Conservation (phyloP, 164 flowering plant species). For the Berberis vulgaris region DNA sequence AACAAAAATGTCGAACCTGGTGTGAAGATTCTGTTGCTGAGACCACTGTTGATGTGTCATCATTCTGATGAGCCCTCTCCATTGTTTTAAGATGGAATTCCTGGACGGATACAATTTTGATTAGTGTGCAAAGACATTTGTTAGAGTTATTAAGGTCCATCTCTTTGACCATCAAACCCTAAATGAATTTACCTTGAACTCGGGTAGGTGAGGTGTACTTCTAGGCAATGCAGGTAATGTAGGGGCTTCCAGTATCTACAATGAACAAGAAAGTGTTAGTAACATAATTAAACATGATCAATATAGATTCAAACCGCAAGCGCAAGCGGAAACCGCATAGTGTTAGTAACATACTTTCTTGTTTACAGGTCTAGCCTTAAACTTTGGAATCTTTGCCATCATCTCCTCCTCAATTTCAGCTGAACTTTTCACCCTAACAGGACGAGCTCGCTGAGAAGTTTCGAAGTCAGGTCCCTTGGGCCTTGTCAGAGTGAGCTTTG, state of each 20-base stretch:
- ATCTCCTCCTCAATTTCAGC: slow-evolving; percentile 93
- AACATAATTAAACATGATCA: neutral
- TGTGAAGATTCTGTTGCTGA: slow-evolving; percentile 35
- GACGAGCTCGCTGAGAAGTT: slow-evolving; percentile 68
- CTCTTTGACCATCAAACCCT: neutral
- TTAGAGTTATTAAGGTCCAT: too few species aligned
- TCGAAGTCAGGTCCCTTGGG: slow-evolving; percentile 85
- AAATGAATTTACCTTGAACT: slow-evolving; percentile 55
- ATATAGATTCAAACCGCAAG: neutral
- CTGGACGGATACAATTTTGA: slow-evolving; percentile 22
- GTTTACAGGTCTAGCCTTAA: slow-evolving; percentile 87
- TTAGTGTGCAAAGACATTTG: neutral
- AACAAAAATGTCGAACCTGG: slow-evolving; percentile 30
- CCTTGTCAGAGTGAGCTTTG: slow-evolving; percentile 65
- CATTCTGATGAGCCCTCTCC: slow-evolving; percentile 68
- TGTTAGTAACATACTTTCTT: slow-evolving; percentile 44
- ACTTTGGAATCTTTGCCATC: slow-evolving; percentile 93
- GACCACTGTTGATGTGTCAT: slow-evolving; percentile 53
- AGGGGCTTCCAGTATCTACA: slow-evolving; percentile 72
- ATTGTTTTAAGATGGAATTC: slow-evolving; percentile 86
- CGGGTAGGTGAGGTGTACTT: slow-evolving; percentile 66
- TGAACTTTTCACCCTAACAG: slow-evolving; percentile 62
- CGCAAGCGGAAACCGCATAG: neutral
- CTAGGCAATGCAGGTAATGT: slow-evolving; percentile 57
- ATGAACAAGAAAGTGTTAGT: neutral